Conservation (phyloP, 345 rosid genomes). For the Kernera saxatilis region DNA sequence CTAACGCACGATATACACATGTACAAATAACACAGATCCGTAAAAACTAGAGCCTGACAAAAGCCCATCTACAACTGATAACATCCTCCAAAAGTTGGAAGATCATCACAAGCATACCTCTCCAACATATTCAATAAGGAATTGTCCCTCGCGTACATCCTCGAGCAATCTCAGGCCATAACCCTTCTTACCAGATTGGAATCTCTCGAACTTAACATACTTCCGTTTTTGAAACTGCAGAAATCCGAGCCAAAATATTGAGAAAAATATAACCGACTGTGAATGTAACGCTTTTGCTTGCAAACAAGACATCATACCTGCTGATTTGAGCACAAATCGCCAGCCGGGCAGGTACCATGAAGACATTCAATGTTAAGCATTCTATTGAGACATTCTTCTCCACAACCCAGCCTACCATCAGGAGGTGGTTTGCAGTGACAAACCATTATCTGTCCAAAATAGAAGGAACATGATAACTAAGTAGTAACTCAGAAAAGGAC, state of each 20-base stretch:
- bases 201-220: conserved; percentile 71
- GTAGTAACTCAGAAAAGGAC: not conserved
- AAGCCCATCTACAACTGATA: conserved; percentile 1
- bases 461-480: conserved; percentile 3
- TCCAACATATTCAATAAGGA: conserved; percentile 96
- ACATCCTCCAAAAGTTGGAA: conserved; percentile 11
- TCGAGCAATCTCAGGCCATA: conserved; percentile 79
- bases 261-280: conserved; percentile 13
- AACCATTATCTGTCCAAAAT: conserved; percentile 74
- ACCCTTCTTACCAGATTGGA: conserved; percentile 89
- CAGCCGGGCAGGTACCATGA: conserved; percentile 89
- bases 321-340: conserved; percentile 90
- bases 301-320: conserved; percentile 48
- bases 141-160: conserved; percentile 64
- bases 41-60: not conserved
- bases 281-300: not conserved
- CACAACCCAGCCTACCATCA: conserved; percentile 68
- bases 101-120: conserved; percentile 55
- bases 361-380: conserved; percentile 97
- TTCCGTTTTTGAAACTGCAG: conserved; percentile 88
- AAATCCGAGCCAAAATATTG: conserved; percentile 5
- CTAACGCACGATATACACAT: not conserved
- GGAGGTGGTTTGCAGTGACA: conserved; percentile 76
- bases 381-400: conserved; percentile 95
- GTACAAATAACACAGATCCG: not conserved